Base-by-base conservation (phyloP, 345 rosid species). In the Salix purpurea region DNA sequence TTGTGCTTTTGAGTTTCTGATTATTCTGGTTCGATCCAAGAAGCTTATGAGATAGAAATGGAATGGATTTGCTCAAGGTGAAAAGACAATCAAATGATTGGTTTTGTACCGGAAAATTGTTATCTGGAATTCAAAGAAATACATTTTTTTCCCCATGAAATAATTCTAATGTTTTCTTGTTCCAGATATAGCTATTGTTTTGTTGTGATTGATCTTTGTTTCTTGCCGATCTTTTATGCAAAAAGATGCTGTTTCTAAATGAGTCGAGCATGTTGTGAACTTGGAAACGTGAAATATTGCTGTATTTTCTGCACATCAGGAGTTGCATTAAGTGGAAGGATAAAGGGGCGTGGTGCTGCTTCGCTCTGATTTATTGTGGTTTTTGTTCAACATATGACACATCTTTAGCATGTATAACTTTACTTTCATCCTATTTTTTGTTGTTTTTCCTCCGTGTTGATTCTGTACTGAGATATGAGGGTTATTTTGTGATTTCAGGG, bases 401-500 rank as follows among this genome's bases (percentile, higher is more conserved):
- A 58, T 62, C 61, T 70, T 74, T 79, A 67, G 50, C 67, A 64
- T 79, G 70, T 64, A 54, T 76, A 21, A 75, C 65, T 72, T 56
- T 65, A 13, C 19, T 52, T 67, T 34, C 28, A 44, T 69, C 48
- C 54, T 42, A 2, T n/a, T 46, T 32, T 37, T 3, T 80, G 39
- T 23, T 65, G 62, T 18, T 40, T 39, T 69, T 65, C 16, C 40
- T 66, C 16, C 16, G 21, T 4, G 30, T n/a, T 54, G 30, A 2
- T 58, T 72, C 34, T 1, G 28, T 42, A 21, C 74, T 74, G 37
- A 62, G 32, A 58, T 68, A 56, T 10, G 62, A 77, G 62, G 34
- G 56, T 9, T 62, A 7, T 52, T 40, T 10, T 78, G 23, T 84
- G 7, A 46, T 72, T 86, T 15, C 90, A 96, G 99, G 89, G 98